A percentile compares a stretch with the other conserved stretches of the same genome.
Conservation (phyloP, 2,329 filamentous ascomycete species). For the Purpureocillium takamizusanense region DNA sequence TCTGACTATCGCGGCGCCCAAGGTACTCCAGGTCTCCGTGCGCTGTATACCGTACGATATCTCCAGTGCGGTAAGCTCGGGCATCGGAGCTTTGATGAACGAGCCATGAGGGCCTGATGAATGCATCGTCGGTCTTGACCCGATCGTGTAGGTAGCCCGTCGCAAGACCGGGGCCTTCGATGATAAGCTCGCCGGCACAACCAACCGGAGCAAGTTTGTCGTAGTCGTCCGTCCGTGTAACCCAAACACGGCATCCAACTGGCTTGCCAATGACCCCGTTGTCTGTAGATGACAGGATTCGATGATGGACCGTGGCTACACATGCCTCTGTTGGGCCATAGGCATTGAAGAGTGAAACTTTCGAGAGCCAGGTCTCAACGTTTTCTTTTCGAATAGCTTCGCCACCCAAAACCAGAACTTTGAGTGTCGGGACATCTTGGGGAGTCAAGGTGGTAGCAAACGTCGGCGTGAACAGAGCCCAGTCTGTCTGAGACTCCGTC, state of each 20-base stretch:
- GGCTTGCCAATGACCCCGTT: constrained; percentile 1
- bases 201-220: constrained; percentile 10
- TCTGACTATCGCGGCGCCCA: constrained; percentile 45
- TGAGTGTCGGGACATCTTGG: neutral
- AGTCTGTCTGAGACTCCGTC: neutral
- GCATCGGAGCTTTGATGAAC: neutral
- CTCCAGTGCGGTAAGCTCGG: constrained; percentile 34
- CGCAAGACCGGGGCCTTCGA: constrained; percentile 15
- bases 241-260: constrained; percentile 7
- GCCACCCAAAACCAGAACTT: constrained; percentile 1
- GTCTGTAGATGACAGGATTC: neutral
- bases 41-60: constrained; percentile 30
- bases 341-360: constrained; percentile 1
- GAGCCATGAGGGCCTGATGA: constrained; percentile 23
- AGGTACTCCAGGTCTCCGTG: constrained; percentile 31
- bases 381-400: constrained; percentile 1
- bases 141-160: constrained; percentile 13
- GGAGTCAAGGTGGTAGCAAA: constrained; percentile 4
- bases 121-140: constrained; percentile 8
- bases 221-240: constrained; percentile 9
- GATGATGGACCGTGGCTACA: neutral
- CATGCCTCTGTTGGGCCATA: neutral
- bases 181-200: constrained; percentile 14
- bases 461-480: constrained; percentile 5
- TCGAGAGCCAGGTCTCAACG: neutral